phyloP scores from a whole-genome alignment of 192 early-diverging fungal genomes.

The Piromyces sp. region DNA sequence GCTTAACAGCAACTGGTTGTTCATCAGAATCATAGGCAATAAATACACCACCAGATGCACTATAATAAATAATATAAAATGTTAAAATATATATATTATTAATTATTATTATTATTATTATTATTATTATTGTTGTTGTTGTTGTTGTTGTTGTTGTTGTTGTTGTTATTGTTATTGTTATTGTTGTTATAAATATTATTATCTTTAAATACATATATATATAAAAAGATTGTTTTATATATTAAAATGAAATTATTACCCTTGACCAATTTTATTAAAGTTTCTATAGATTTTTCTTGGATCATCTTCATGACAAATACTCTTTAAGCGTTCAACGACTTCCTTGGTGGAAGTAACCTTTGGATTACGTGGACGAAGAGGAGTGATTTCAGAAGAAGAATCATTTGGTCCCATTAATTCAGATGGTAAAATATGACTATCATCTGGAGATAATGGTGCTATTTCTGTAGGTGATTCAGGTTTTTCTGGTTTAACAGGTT shows the following conservation, averaged over 20 bases:
- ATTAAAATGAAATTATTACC: too few species aligned
- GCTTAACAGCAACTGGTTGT: slow-evolving; percentile 79
- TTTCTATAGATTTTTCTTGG: slow-evolving; percentile 73
- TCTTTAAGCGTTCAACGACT: slow-evolving; percentile 58
- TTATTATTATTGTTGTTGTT: too few species aligned
- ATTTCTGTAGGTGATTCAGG: background rate
- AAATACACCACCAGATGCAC: slow-evolving; percentile 87
- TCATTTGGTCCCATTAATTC: background rate
- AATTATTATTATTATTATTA: too few species aligned
- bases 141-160: too few species aligned
- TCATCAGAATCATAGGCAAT: slow-evolving; percentile 50
- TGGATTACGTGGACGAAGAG: slow-evolving; percentile 31
- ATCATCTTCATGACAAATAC: slow-evolving; percentile 41
- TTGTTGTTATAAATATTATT: too few species aligned
- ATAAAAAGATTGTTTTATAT: too few species aligned
- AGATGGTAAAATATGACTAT: background rate
- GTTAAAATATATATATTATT: background rate
- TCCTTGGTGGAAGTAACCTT: slow-evolving; percentile 49
- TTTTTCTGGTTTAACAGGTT: slow-evolving; percentile 9
- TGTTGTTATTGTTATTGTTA: too few species aligned
- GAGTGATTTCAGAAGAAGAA: slow-evolving; percentile 17
- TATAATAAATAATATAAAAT: slow-evolving; percentile 2
- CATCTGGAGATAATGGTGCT: background rate
- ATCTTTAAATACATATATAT: too few species aligned
- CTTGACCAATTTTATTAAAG: slow-evolving; percentile 80